phyloP scores from a whole-genome alignment of 2,329 filamentous ascomycete genomes.

The Hymenoscyphus scutula region DNA sequence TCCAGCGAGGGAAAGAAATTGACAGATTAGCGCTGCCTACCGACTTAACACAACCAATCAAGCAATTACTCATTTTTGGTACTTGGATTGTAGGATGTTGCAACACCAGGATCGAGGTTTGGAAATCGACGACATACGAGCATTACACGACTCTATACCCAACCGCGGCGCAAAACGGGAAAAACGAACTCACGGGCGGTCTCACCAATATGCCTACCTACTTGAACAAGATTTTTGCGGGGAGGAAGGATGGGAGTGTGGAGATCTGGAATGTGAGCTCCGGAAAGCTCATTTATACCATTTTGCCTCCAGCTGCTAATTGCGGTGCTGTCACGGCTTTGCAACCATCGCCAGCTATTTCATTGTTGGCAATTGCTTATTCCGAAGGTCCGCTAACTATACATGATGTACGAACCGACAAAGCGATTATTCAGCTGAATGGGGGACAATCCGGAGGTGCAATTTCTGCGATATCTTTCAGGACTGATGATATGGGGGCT shows the following conservation, averaged over 20 bases:
- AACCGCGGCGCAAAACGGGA: conserved; percentile 53
- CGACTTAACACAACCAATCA: conserved; percentile 67
- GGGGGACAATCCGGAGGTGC: conserved; percentile 62
- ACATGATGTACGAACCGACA: conserved; percentile 78
- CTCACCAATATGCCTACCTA: conserved; percentile 90
- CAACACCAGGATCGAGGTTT: conserved; percentile 76
- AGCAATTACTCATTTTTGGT: conserved; percentile 78
- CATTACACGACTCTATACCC: conserved; percentile 81
- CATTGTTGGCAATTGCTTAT: conserved; percentile 85
- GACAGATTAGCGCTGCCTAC: conserved; percentile 68
- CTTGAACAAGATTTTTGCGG: conserved; percentile 92
- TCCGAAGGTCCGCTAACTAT: conserved; percentile 74
- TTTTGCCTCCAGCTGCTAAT: conserved; percentile 70
- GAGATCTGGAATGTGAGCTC: conserved; percentile 98
- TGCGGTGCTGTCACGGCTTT: conserved; percentile 84
- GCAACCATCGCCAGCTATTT: conserved; percentile 79
- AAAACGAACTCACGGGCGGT: conserved; percentile 71
- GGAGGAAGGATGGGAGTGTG: conserved; percentile 80
- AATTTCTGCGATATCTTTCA: conserved; percentile 82
- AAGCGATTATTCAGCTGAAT: conserved; percentile 66
- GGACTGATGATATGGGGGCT: conserved; percentile 83
- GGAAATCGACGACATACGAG: conserved; percentile 79
- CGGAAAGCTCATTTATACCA: conserved; percentile 85
- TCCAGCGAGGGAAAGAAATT: conserved; percentile 84
- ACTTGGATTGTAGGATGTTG: conserved; percentile 87